Evolutionary conservation across 2,329 filamentous ascomycete species (phyloP).

Genomic region (Aspergillus neoniger): DNA sequence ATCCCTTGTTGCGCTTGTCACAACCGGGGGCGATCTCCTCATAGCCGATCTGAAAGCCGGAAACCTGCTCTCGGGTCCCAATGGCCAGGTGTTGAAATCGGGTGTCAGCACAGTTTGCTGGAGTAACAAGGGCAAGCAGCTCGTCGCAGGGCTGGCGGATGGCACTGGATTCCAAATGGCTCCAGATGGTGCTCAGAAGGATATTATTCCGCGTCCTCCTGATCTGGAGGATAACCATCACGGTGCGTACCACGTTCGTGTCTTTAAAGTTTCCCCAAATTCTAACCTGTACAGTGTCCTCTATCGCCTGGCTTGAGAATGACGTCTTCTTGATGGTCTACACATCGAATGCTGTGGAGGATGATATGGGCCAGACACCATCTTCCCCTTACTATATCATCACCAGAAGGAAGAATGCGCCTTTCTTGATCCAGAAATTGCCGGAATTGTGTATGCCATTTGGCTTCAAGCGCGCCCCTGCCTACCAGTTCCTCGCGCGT

Average conservation of each 20-base stretch:
- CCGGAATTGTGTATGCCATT: conserved; percentile 74
- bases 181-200: conserved; percentile 75
- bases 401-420: conserved; percentile 61
- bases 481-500: conserved; percentile 76
- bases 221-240: conserved; percentile 64
- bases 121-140: conserved; percentile 91
- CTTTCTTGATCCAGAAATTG: conserved; percentile 73
- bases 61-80: conserved; percentile 58
- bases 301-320: conserved; percentile 85
- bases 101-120: conserved; percentile 84
- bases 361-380: conserved; percentile 55
- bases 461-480: conserved; percentile 63
- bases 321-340: conserved; percentile 80
- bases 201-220: conserved; percentile 74
- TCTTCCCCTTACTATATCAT: conserved; percentile 78
- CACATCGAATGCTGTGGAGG: conserved; percentile 60
- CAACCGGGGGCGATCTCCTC: conserved; percentile 75
- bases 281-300: conserved; percentile 60
- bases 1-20: conserved; percentile 77
- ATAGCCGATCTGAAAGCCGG: conserved; percentile 77
- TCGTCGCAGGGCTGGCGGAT: conserved; percentile 81
- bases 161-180: conserved; percentile 83
- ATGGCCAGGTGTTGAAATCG: conserved; percentile 67
- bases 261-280: background rate
- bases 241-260: conserved; percentile 53